Evolutionary conservation across 495 filamentous ascomycete species (phyloP).

Genomic region (Pyrenula aspistea): DNA sequence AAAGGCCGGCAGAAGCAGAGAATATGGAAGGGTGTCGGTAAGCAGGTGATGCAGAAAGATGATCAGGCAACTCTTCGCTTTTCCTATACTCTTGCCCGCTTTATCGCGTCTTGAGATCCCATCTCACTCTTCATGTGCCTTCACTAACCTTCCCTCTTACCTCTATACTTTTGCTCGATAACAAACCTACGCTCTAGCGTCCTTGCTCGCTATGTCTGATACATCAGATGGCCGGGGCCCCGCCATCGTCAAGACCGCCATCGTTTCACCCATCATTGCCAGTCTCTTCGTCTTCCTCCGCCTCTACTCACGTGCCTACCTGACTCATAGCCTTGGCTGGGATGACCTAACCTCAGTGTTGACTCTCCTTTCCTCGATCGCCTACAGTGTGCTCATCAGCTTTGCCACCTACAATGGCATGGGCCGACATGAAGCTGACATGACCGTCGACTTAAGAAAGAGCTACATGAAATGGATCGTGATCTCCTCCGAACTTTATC

Average conservation of each 20-base stretch:
- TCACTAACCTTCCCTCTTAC: constrained; percentile 13
- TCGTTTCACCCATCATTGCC: constrained; percentile 6
- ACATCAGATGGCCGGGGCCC: constrained; percentile 2
- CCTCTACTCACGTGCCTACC: constrained; percentile 6
- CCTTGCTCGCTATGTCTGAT: not conserved
- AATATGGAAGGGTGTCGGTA: too few species aligned
- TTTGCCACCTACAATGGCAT: constrained; percentile 6
- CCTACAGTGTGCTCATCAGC: constrained; percentile 12
- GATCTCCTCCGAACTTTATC: constrained; percentile 23
- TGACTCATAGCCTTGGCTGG: constrained; percentile 9
- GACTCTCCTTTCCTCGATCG: constrained; percentile 8
- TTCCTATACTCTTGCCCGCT: not conserved
- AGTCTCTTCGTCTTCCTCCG: constrained; percentile 10
- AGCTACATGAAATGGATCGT: constrained; percentile 15
- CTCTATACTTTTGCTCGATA: constrained; percentile 2
- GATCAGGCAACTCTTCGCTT: not conserved
- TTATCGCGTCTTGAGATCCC: constrained; percentile 5
- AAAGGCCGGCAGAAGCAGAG: too few species aligned
- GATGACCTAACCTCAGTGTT: constrained; percentile 6
- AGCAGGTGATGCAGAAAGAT: not conserved
- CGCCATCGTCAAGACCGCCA: constrained; percentile 5
- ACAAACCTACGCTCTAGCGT: constrained; percentile 1
- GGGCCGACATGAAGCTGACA: not conserved
- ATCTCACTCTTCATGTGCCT: constrained; percentile 13
- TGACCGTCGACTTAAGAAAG: not conserved